Evolutionary conservation across 805 yeast species (phyloP), one percentile per base, ranked within the genome.

Genomic region (Metschnikowia peoriensis): DNA sequence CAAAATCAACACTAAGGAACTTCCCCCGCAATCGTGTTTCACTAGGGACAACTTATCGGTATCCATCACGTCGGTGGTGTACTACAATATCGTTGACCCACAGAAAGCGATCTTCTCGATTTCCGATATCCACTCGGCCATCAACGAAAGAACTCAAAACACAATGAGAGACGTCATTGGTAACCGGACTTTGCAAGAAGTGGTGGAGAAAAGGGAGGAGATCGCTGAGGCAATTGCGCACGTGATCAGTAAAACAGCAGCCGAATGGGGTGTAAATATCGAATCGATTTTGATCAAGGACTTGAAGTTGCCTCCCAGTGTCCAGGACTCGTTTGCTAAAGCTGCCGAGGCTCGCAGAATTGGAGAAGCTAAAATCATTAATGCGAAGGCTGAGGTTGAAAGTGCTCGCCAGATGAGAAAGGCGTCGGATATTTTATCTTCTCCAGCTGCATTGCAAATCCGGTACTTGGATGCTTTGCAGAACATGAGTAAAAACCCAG

Each of bases 381-480:
- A 84, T 55, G 89, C 89, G 37, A 81, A 79, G 66, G 89, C 89
- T 16, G 91, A 85, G 70, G 89, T 85, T 48, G 91, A 85, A 67
- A 74, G 83, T 63, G 89, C 90, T 48, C 84, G 84, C 66, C 77
- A 84, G 58, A 85, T 85, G 89, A 79, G 91, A 72, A 83, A 84
- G 67, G 89, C 90, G 29, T 89, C 90, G 49, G 89, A 85, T 67
- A 84, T 85, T 53, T 77, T 85, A 62, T 86, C 87, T 44, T 82
- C 88, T 39, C 84, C 84, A 59, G 82, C 89, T 12, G 91, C 90
- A 29, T 84, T 85, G 88, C 90, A 85, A 72, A 85, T 85, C 66
- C 73, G 91, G 67, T 85, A 85, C 64, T 76, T 85, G 68, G 91
- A 85, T 61, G 90, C 90, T n/a, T 82, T 85, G 83, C 89, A 84